Conservation (phyloP, 164 flowering plant genomes). For the grape (Vitis vinifera) region ASM3070453v1 NC_081807.1:20412501-20413000, state of each 20-base stretch:
- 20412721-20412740: constrained; percentile 71
- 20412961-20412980: not conserved
- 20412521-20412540: too few species aligned
- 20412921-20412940: constrained; percentile 59
- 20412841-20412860: constrained; percentile 35
- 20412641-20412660: too few species aligned
- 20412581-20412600: too few species aligned
- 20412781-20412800: constrained; percentile 25
- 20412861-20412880: constrained; percentile 82
- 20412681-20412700: not conserved
- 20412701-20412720: constrained; percentile 7
- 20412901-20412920: constrained; percentile 68
- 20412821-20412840: constrained; percentile 22
- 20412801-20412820: constrained; percentile 17
- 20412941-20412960: constrained; percentile 29
- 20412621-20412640: too few species aligned
- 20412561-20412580: too few species aligned
- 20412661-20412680: too few species aligned
- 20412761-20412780: constrained; percentile 25
- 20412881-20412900: constrained; percentile 78
- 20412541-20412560: too few species aligned
- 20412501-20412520: too few species aligned
- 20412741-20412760: constrained; percentile 37
- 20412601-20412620: too few species aligned
- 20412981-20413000: not conserved